These are phyloP conservation scores for Dictyostelium brefeldianum DNA, from an alignment of 78 protist genomes.

Conservation along the genomic window DNA sequence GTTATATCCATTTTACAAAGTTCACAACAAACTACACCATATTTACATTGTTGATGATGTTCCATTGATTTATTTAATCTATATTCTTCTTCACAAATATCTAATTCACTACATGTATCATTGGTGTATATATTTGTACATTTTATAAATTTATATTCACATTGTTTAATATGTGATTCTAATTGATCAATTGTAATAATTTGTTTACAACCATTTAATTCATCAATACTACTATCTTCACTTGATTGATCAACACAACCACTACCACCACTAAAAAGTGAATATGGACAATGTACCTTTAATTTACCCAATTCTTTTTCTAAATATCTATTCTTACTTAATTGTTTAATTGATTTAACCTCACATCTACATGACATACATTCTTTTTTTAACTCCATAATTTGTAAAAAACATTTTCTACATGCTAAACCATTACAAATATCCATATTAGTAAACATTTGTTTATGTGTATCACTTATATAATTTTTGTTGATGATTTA, in stretches of 20 bases:
- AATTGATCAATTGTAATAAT: not conserved
- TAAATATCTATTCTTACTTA: conserved; percentile 15
- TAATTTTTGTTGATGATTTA: no score
- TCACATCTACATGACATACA: conserved; percentile 13
- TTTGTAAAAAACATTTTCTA: not conserved
- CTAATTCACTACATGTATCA: not conserved
- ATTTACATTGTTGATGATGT: not conserved
- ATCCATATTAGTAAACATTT: no score
- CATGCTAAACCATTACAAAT: no score
- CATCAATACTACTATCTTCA: not conserved
- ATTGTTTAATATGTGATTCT: not conserved
- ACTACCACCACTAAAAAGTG: not conserved
- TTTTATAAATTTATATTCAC: not conserved
- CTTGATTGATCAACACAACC: no score
- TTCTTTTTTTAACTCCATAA: not conserved
- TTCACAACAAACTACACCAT: not conserved
- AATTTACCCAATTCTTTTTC: conserved; percentile 18
- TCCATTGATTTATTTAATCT: not conserved
- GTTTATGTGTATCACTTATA: no score
- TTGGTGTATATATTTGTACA: not conserved
- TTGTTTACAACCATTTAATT: conserved; percentile 3
- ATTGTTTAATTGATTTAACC: not conserved
- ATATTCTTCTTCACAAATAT: not conserved
- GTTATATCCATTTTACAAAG: not conserved
- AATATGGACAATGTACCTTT: not conserved